Conservation (phyloP, 2,329 filamentous ascomycete species). For the Lanzia echinophila region DNA sequence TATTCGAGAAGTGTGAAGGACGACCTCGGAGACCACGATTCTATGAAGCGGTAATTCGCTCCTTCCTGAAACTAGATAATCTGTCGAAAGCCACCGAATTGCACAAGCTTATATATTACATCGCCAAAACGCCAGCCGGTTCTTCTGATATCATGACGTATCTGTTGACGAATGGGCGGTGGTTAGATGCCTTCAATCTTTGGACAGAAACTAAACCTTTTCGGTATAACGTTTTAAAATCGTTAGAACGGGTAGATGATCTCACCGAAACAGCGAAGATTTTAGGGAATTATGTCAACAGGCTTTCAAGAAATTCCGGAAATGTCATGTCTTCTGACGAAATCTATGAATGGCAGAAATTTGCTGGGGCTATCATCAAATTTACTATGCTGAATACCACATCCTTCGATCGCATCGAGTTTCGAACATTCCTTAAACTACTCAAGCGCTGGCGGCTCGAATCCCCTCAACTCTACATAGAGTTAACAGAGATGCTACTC, state of each 20-base stretch:
- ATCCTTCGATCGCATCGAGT: slow-evolving; percentile 12
- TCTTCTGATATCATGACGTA: slow-evolving; percentile 22
- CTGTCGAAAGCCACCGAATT: slow-evolving; percentile 30
- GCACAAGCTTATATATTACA: slow-evolving; percentile 16
- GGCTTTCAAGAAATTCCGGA: background rate
- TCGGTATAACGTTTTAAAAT: slow-evolving; percentile 13
- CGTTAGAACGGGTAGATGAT: background rate
- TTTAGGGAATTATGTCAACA: slow-evolving; percentile 15
- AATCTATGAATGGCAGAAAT: slow-evolving; percentile 2
- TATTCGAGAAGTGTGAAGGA: slow-evolving; percentile 36
- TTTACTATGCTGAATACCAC: slow-evolving; percentile 15
- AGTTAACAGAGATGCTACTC: slow-evolving; percentile 17
- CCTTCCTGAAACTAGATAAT: slow-evolving; percentile 37
- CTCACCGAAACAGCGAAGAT: background rate
- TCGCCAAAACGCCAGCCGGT: slow-evolving; percentile 17
- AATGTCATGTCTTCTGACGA: background rate
- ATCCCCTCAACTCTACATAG: slow-evolving; percentile 15
- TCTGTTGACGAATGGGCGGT: slow-evolving; percentile 17
- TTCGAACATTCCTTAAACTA: slow-evolving; percentile 16
- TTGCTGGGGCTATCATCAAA: slow-evolving; percentile 17
- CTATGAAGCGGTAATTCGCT: slow-evolving; percentile 39
- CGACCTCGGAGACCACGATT: slow-evolving; percentile 34
- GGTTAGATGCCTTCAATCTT: slow-evolving; percentile 20
- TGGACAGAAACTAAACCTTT: slow-evolving; percentile 17
- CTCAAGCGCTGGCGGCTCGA: slow-evolving; percentile 19